Base-by-base conservation (phyloP, 805 yeast species). In the Starmerella vaccinii region DNA sequence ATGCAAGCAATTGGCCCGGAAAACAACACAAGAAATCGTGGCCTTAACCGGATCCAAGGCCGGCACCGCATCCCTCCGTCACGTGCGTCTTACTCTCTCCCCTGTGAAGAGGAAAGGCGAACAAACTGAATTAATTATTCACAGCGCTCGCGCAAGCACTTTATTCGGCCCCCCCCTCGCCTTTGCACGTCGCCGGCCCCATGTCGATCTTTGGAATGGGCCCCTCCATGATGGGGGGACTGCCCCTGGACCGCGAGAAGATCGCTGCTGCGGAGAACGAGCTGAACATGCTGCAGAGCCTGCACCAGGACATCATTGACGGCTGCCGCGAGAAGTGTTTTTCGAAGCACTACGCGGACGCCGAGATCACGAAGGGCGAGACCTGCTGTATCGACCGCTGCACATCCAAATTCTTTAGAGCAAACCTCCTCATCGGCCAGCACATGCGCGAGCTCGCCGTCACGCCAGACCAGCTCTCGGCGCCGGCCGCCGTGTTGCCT, bases 281-380 rank as follows among this genome's bases (percentile, higher is more conserved):
- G 52, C 51, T 64, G 34, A 65, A 55, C 42, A 59, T 67, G 23
- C 57, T 66, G 46, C 59, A 65, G 27, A 47, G 51, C 12, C 57
- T 67, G 13, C 67, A 64, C 52, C 59, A 62, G 45, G 52, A 57
- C 39, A 72, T 89, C 57, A 70, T 84, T 32, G 65, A 70, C 32
- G 72, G 75, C 3, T 90, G 97, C 65, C 71, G 75, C 19, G 60
- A 66, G 51, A 92, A 92, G 66, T 92, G 98, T 67, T 75, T 92
- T 37, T 81, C 83, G n/a, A 77, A 73, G n/a, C 84, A 82, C 56
- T 89, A 84, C 67, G 85, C 86, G 15, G 97, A 90, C 60, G 74
- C 77, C 9, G 97, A 90, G 23, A 70, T 89, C 49, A 80, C 78
- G 56, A 87, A 88, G 61, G 97, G 95, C 33, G 97, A 89, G 63